Percentiles rank a stretch among this genome's conserved stretches.
These are phyloP conservation scores for Diaporthe ilicicola DNA, from an alignment of 2,329 filamentous ascomycete genomes.

Conservation along the genomic window DNA sequence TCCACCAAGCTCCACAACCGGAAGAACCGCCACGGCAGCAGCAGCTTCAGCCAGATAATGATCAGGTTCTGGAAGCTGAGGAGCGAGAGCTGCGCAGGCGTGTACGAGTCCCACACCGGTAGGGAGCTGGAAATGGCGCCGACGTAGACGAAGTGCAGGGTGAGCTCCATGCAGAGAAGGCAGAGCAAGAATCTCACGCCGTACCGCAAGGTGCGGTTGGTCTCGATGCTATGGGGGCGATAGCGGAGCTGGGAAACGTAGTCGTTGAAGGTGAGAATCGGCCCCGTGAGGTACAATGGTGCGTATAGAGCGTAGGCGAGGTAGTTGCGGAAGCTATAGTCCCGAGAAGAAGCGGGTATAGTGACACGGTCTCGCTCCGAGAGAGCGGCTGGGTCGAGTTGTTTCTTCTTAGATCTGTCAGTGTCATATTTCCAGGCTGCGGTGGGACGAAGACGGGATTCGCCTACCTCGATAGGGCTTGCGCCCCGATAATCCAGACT, in stretches of 20 bases:
- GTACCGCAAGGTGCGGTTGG: slow-evolving; percentile 78
- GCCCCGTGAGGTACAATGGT: slow-evolving; percentile 90
- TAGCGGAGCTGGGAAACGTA: slow-evolving; percentile 89
- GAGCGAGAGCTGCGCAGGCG: slow-evolving; percentile 86
- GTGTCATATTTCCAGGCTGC: slow-evolving; percentile 41
- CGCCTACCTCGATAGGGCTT: slow-evolving; percentile 82
- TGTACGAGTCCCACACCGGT: slow-evolving; percentile 84
- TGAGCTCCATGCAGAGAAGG: slow-evolving; percentile 87
- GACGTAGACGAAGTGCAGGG: slow-evolving; percentile 92
- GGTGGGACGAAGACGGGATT: background rate
- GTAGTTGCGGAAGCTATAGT: slow-evolving; percentile 87
- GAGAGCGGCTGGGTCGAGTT: slow-evolving; percentile 85
- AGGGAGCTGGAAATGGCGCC: slow-evolving; percentile 87
- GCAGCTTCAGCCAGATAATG: slow-evolving; percentile 96
- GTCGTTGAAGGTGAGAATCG: slow-evolving; percentile 97
- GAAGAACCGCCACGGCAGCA: slow-evolving; percentile 98
- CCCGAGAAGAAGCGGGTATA: slow-evolving; percentile 73
- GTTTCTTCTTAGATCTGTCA: slow-evolving; percentile 93
- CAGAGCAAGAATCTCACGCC: slow-evolving; percentile 82
- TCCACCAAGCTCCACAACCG: slow-evolving; percentile 94
- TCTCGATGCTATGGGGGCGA: slow-evolving; percentile 74
- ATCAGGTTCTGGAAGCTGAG: slow-evolving; percentile 96
- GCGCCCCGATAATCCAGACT: slow-evolving; percentile 71
- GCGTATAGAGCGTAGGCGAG: slow-evolving; percentile 90
- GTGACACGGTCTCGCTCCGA: slow-evolving; percentile 88